Evolutionary conservation across 345 rosid genomes (phyloP).

Genomic region (Tarenaya hassleriana): DNA sequence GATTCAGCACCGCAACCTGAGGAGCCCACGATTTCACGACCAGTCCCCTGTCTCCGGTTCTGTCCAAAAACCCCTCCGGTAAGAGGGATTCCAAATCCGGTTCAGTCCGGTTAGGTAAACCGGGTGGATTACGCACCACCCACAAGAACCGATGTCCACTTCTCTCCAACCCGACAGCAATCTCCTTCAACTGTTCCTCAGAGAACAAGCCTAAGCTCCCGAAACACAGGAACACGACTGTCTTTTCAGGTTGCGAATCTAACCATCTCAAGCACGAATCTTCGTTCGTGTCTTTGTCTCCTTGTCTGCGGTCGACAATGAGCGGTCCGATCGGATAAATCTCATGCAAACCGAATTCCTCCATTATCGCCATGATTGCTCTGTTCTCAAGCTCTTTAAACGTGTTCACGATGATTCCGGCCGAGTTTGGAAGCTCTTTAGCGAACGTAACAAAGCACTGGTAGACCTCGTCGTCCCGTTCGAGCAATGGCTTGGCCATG

Average conservation of each 20-base stretch:
- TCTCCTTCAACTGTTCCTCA: slow-evolving; percentile 32
- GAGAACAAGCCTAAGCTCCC: slow-evolving; percentile 58
- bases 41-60: slow-evolving; percentile 35
- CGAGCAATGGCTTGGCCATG: slow-evolving; percentile 24
- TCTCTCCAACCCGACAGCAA: slow-evolving; percentile 44
- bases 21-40: slow-evolving; percentile 59
- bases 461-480: slow-evolving; percentile 29
- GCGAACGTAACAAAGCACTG: slow-evolving; percentile 17
- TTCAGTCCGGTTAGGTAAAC: slow-evolving; percentile 19
- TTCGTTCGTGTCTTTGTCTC: neutral
- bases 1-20: slow-evolving; percentile 46
- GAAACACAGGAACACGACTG: slow-evolving; percentile 51
- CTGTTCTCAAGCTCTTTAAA: slow-evolving; percentile 46
- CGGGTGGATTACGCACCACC: slow-evolving; percentile 45
- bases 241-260: slow-evolving; percentile 37
- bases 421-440: slow-evolving; percentile 18
- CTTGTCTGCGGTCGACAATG: slow-evolving; percentile 18
- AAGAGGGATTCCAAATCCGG: slow-evolving; percentile 30
- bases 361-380: slow-evolving; percentile 30
- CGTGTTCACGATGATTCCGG: slow-evolving; percentile 51
- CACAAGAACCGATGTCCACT: slow-evolving; percentile 47
- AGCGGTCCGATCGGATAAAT: slow-evolving; percentile 54
- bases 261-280: slow-evolving; percentile 42
- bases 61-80: slow-evolving; percentile 40
- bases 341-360: slow-evolving; percentile 39